Conservation (phyloP, 1,284 basidiomycete genomes). For the Wallemia hederae region DNA sequence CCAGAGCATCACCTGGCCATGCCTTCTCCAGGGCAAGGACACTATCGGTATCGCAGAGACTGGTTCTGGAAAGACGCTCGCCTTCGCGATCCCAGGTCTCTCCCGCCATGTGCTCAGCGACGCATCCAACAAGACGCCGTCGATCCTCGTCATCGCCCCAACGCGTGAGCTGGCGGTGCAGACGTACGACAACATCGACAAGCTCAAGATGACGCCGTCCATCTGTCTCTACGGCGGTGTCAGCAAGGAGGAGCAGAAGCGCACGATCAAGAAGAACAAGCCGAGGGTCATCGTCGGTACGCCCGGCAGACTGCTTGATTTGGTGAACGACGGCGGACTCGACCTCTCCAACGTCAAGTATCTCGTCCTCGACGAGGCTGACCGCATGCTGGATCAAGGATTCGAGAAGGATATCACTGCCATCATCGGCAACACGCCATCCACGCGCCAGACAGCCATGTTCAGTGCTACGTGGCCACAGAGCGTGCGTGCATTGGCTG, state of each 20-base stretch:
- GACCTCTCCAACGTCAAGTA: conserved; percentile 66
- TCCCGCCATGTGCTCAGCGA: conserved; percentile 27
- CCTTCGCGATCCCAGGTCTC: conserved; percentile 77
- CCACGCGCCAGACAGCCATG: conserved; percentile 64
- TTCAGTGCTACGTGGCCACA: conserved; percentile 98
- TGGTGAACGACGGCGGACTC: conserved; percentile 54
- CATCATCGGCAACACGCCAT: conserved; percentile 54
- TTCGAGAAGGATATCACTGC: conserved; percentile 93
- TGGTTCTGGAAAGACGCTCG: conserved; percentile 84
- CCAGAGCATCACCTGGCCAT: conserved; percentile 85
- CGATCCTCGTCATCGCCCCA: conserved; percentile 64
- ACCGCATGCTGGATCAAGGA: conserved; percentile 92
- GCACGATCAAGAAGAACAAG: conserved; percentile 25
- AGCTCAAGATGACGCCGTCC: conserved; percentile 26
- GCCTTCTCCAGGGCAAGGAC: conserved; percentile 48
- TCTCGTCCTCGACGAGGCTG: conserved; percentile 86
- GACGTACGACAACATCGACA: conserved; percentile 56
- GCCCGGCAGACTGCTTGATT: conserved; percentile 69
- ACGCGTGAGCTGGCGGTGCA: conserved; percentile 86
- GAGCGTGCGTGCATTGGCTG: conserved; percentile 71
- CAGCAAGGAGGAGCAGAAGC: conserved; percentile 53
- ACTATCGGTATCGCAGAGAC: conserved; percentile 95
- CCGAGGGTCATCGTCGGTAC: conserved; percentile 71
- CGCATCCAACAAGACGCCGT: conserved; percentile 19
- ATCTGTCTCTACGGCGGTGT: conserved; percentile 82